Conservation (phyloP, 805 yeast genomes). For the Metschnikowia cubensis region DNA sequence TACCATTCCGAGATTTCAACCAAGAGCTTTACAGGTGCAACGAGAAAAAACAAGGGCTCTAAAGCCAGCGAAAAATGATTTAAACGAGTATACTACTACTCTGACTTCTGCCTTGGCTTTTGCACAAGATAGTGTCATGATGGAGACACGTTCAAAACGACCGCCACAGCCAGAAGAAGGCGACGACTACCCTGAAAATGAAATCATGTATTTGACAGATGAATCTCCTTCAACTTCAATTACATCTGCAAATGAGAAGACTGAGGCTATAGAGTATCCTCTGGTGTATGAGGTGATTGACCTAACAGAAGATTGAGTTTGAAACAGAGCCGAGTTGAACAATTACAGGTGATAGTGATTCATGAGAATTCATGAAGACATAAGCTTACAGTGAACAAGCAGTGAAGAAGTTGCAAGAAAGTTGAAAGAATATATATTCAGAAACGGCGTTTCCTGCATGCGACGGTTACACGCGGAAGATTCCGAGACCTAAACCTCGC, state of each 20-base stretch:
- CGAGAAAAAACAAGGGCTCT: constrained; percentile 62
- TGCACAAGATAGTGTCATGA: not conserved
- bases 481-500: not conserved
- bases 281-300: constrained; percentile 1
- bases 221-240: not conserved
- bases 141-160: not conserved
- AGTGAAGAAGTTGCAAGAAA: too few species aligned
- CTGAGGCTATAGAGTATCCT: not conserved
- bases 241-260: too few species aligned
- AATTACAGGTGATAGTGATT: too few species aligned
- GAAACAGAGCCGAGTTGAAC: too few species aligned
- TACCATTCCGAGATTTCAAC: constrained; percentile 51
- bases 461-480: not conserved
- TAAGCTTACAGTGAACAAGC: too few species aligned
- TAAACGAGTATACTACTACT: not conserved
- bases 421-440: too few species aligned
- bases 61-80: not conserved
- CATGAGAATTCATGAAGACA: not conserved
- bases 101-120: not conserved
- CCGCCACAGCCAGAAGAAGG: not conserved
- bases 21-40: constrained; percentile 76
- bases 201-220: not conserved
- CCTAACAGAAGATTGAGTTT: not conserved
- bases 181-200: not conserved
- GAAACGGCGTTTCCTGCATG: not conserved